Evolutionary conservation across 2,329 filamentous ascomycete species (phyloP), one percentile per base, ranked within the genome.

Genomic region (Didymella lethalis): DNA sequence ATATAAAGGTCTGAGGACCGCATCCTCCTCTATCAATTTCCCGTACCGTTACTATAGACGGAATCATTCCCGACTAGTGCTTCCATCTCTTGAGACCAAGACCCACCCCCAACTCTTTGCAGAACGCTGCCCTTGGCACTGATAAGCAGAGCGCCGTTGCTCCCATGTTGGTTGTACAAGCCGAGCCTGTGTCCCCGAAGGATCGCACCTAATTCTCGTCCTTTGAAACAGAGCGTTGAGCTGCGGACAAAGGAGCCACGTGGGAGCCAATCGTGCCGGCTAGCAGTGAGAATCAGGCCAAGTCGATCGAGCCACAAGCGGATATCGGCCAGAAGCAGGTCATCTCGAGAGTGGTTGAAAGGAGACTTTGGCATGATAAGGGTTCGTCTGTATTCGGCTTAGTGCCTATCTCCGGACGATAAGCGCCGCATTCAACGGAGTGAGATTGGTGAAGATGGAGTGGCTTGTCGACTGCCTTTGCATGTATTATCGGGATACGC

Each of bases 61-160:
- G 44, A 56, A 40, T 23, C 34, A 28, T 49, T 40, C 54, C 59
- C 54, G 57, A 63, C 54, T 64, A 54, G 54, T 50, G 43, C 44
- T 40, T 50, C 51, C 51, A 59, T 62, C 40, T 49, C 45, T 49
- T 23, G 32, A 40, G 45, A 63, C 62, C 57, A 60, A 57, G 54
- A 46, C 49, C 54, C 53, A 43, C 70, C 65, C 63, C 70, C 63
- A 61, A 53, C 46, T 57, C 53, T 57, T 55, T 55, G 44, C 51
- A 61, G 46, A 32, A 46, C 54, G 36, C 54, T 63, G 57, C 53
- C 26, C 71, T 74, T 73, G 70, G 71, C 70, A 70, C 65, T 69
- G 71, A 74, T 74, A 74, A 74, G 71, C 57, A 61, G 45, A 50
- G 29, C 6, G 34, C 48, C 32, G 43, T 40, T 31, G 38, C 34